These are phyloP conservation scores for Bipolaris oryzae DNA, from an alignment of 2,329 filamentous ascomycete genomes.

Conservation along the genomic window DNA sequence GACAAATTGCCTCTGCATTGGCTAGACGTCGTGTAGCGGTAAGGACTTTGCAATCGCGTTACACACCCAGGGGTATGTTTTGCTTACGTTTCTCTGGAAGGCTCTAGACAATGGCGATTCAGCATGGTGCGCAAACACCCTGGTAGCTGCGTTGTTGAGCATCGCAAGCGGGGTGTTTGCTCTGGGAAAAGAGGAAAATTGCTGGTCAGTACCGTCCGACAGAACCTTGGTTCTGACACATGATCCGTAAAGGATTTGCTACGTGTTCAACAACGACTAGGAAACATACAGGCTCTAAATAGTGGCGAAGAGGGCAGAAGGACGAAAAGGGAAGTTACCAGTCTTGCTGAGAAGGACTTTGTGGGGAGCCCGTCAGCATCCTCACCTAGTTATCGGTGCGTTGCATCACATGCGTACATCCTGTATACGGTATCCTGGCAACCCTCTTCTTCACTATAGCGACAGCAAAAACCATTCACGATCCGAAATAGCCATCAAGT, in stretches of 20 bases:
- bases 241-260: not conserved
- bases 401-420: not conserved
- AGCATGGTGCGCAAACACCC: constrained; percentile 10
- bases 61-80: constrained; percentile 14
- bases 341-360: not conserved
- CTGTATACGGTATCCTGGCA: not conserved
- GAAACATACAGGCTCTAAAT: not conserved
- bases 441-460: not conserved
- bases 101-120: not conserved
- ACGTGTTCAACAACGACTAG: not conserved
- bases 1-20: constrained; percentile 15
- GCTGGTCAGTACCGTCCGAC: constrained; percentile 1
- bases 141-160: constrained; percentile 8
- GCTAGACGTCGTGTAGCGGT: constrained; percentile 15
- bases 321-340: not conserved
- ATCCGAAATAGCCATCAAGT: constrained; percentile 1
- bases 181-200: not conserved
- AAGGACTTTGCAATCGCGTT: constrained; percentile 14
- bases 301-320: no score
- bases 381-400: not conserved
- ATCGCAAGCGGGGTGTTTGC: constrained; percentile 1
- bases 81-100: constrained; percentile 22
- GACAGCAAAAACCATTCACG: not conserved
- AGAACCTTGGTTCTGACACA: not conserved
- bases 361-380: not conserved